Conservation (phyloP, 805 yeast genomes). For the Priceomyces haplophilus region DNA sequence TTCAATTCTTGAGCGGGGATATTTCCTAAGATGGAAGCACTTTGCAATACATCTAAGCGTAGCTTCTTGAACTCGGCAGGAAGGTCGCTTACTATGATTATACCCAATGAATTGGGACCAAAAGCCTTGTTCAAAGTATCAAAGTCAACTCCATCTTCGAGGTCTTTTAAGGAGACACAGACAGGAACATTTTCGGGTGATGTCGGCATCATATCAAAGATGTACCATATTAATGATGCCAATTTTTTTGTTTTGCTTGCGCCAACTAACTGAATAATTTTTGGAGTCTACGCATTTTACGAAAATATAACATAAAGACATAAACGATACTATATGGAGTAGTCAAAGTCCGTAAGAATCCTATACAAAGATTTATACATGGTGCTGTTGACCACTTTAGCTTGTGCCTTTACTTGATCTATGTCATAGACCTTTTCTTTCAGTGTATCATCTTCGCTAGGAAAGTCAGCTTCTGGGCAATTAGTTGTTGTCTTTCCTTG, state of each 20-base stretch:
- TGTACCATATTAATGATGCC: not conserved
- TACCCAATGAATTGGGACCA: conserved; percentile 55
- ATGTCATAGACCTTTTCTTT: not conserved
- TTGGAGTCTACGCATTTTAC: no score
- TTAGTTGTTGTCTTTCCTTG: not conserved
- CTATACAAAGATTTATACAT: not conserved
- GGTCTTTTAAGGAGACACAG: conserved; percentile 26
- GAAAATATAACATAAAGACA: no score
- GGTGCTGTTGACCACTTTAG: not conserved
- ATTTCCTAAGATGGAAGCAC: conserved; percentile 42
- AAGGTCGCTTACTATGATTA: conserved; percentile 45
- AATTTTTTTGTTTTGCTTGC: not conserved
- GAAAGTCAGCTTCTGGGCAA: not conserved
- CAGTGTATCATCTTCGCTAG: not conserved
- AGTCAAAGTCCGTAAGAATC: not conserved
- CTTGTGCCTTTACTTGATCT: not conserved
- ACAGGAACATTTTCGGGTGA: conserved; percentile 19
- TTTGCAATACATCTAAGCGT: conserved; percentile 40
- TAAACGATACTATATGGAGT: no score
- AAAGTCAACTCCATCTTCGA: conserved; percentile 29
- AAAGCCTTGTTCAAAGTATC: conserved; percentile 42
- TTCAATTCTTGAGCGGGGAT: conserved; percentile 32
- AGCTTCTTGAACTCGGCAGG: conserved; percentile 37
- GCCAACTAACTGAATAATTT: not conserved
- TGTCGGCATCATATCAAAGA: not conserved